A percentile compares a stretch with the other conserved stretches of the same genome.
phyloP scores from a whole-genome alignment of 2,329 filamentous ascomycete genomes.

The Exophiala spinifera region DNA sequence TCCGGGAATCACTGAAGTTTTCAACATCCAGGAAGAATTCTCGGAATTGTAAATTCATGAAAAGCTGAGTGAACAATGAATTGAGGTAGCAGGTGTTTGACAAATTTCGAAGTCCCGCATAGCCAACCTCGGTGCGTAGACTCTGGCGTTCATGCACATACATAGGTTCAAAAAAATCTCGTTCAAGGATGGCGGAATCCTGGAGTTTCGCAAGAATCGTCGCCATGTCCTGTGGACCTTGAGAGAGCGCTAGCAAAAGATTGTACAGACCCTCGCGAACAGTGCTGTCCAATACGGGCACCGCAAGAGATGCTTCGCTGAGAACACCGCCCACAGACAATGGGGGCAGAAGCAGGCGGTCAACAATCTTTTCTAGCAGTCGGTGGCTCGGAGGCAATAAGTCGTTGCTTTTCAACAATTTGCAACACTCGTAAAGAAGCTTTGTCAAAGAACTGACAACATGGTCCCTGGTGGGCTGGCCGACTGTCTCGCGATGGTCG shows the following conservation, averaged over 20 bases:
- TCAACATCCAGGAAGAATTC: conserved; percentile 68
- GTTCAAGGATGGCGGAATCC: conserved; percentile 23
- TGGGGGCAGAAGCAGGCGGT: conserved; percentile 64
- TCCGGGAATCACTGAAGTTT: conserved; percentile 56
- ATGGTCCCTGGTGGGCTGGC: conserved; percentile 44
- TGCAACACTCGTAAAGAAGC: conserved; percentile 36
- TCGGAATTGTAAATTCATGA: conserved; percentile 89
- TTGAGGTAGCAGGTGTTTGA: conserved; percentile 98
- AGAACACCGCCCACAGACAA: conserved; percentile 35
- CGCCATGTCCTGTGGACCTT: conserved; percentile 49
- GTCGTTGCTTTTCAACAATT: conserved; percentile 14
- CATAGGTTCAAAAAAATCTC: conserved; percentile 21
- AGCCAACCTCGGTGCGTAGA: conserved; percentile 72
- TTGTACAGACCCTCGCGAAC: conserved; percentile 61
- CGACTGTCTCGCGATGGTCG: conserved; percentile 45
- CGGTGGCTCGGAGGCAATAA: conserved; percentile 32
- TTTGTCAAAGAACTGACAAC: conserved; percentile 44
- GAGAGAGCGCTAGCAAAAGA: conserved; percentile 57
- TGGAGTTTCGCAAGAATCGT: conserved; percentile 20
- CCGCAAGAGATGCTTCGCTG: conserved; percentile 33
- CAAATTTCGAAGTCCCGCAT: conserved; percentile 85
- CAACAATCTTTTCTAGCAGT: conserved; percentile 56
- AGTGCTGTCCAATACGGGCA: conserved; percentile 52
- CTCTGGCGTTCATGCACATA: conserved; percentile 24
- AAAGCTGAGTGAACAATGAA: conserved; percentile 88